Evolutionary conservation across 169 alveolate species (phyloP).

Genomic region (Plasmodium cynomolgi): DNA sequence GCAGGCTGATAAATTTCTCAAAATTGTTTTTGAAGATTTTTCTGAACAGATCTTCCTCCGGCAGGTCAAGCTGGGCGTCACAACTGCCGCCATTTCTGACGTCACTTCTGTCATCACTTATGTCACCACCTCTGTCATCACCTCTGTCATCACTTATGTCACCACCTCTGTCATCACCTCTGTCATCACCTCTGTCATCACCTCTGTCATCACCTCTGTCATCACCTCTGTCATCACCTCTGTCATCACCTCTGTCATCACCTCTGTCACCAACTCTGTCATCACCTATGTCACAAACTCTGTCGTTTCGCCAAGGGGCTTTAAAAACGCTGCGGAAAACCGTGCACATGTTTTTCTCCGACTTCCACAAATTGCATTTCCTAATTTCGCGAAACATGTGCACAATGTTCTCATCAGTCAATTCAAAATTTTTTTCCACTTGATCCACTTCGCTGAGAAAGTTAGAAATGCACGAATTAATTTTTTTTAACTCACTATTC

Average conservation of each 20-base stretch:
- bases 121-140: background rate
- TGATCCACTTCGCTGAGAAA: slow-evolving; percentile 26
- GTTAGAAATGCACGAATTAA: slow-evolving; percentile 25
- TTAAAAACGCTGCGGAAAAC: slow-evolving; percentile 22
- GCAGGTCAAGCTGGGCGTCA: background rate
- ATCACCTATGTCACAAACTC: background rate
- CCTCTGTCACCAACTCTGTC: background rate
- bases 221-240: too few relatives aligned
- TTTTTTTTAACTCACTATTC: slow-evolving; percentile 9
- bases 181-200: too few relatives aligned
- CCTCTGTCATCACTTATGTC: background rate
- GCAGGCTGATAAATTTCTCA: slow-evolving; percentile 3
- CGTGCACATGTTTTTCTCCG: slow-evolving; percentile 55
- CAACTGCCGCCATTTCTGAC: background rate
- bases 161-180: background rate
- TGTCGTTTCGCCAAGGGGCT: background rate
- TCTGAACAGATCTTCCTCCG: background rate
- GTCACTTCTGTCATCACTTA: too few relatives aligned
- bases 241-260: too few relatives aligned
- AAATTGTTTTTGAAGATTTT: slow-evolving; percentile 19
- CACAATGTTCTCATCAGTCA: slow-evolving; percentile 40
- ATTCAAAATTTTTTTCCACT: slow-evolving; percentile 18
- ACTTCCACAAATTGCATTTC: slow-evolving; percentile 23
- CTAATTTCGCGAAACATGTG: slow-evolving; percentile 26
- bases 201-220: too few relatives aligned